Evolutionary conservation across 75 land plant species (phyloP).

Genomic region (Cunninghamia lanceolata): DNA sequence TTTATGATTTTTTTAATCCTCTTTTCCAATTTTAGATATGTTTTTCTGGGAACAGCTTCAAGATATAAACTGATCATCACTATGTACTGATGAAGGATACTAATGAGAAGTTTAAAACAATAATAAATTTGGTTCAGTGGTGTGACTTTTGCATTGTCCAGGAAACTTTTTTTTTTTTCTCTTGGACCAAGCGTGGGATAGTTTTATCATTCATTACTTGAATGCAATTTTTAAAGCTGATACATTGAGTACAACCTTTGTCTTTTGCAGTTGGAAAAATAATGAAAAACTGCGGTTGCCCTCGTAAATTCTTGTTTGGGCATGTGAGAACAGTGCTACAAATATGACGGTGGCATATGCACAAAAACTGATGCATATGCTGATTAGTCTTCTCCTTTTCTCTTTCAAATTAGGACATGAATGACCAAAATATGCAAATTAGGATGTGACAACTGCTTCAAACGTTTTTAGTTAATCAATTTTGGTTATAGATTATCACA

Average conservation of each 20-base stretch:
- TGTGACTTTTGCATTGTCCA: background rate
- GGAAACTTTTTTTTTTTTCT: background rate
- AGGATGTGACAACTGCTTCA: background rate
- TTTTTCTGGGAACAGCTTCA: background rate
- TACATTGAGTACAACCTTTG: constrained; percentile 1
- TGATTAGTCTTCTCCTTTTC: background rate
- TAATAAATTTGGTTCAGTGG: background rate
- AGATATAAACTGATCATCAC: constrained; percentile 1
- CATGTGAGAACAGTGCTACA: background rate
- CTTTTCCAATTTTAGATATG: background rate
- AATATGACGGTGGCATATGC: background rate
- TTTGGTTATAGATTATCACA: background rate
- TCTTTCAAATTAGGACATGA: background rate
- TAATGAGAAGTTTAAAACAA: too few relatives aligned
- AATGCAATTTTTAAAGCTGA: background rate
- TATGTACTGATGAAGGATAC: background rate
- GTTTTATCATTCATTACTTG: background rate
- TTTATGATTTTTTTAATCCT: background rate
- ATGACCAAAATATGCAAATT: background rate
- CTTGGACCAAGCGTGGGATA: background rate
- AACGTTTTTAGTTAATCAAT: background rate
- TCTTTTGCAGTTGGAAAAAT: constrained; percentile 83
- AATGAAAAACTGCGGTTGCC: constrained; percentile 83
- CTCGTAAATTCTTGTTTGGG: constrained; percentile 35
- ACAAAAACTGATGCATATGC: background rate